Evolutionary conservation across 495 filamentous ascomycete genomes (phyloP).

Genomic region (Penicillium malachiteum): DNA sequence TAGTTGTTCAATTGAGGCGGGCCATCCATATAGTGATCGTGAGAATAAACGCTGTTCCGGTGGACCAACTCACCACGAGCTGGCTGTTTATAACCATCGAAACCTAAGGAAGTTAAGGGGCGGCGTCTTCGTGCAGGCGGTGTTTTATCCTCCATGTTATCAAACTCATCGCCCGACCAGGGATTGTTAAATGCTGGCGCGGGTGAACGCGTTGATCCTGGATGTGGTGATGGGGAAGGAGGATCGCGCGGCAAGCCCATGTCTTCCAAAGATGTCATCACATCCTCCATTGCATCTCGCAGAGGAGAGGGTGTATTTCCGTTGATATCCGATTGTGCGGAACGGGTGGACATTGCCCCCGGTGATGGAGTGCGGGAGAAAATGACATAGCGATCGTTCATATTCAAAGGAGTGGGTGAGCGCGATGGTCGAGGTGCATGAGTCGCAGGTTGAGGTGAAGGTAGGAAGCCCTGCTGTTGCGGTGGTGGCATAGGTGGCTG

Average conservation of each 20-base stretch:
- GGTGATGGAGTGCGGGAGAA: slow-evolving; percentile 60
- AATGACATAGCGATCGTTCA: slow-evolving; percentile 49
- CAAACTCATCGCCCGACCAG: slow-evolving; percentile 91
- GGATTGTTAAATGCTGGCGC: slow-evolving; percentile 63
- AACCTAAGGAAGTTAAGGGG: slow-evolving; percentile 72
- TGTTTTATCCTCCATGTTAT: slow-evolving; percentile 50
- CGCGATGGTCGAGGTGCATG: slow-evolving; percentile 21
- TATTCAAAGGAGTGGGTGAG: slow-evolving; percentile 42
- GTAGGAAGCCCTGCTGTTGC: slow-evolving; percentile 7
- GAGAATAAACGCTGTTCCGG: slow-evolving; percentile 40
- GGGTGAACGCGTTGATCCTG: slow-evolving; percentile 41
- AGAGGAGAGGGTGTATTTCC: slow-evolving; percentile 88
- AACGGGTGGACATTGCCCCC: slow-evolving; percentile 51
- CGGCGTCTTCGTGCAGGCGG: slow-evolving; percentile 39
- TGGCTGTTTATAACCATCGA: slow-evolving; percentile 54
- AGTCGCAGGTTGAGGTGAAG: slow-evolving; percentile 18
- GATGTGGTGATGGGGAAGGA: slow-evolving; percentile 44
- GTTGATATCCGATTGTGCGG: slow-evolving; percentile 47
- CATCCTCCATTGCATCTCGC: slow-evolving; percentile 93
- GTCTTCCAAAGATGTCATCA: slow-evolving; percentile 92
- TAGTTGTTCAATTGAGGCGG: slow-evolving; percentile 78
- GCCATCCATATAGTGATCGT: slow-evolving; percentile 52
- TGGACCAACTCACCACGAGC: slow-evolving; percentile 30
- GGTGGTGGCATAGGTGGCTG: slow-evolving; percentile 9
- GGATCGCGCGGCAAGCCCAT: slow-evolving; percentile 66